Conservation (phyloP, 2,329 filamentous ascomycete species). For the Trichoderma harzianum region DNA sequence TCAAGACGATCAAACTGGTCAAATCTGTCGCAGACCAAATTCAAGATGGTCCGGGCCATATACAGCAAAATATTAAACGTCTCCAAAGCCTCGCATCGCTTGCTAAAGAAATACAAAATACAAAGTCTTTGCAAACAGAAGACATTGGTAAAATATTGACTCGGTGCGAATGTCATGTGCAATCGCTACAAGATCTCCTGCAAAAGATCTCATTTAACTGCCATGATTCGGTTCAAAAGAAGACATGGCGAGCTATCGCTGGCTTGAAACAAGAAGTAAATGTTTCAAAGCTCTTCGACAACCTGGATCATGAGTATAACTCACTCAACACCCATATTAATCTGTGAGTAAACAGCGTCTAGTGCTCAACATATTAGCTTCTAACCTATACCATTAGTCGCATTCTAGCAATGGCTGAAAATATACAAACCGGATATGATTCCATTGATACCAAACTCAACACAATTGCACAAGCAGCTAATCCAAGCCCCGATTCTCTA, state of each 20-base stretch:
- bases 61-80: neutral
- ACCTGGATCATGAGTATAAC: neutral
- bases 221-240: neutral
- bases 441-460: neutral
- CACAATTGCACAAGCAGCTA: neutral
- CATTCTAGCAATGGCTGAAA: neutral
- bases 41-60: neutral
- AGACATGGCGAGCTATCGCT: neutral
- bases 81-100: neutral
- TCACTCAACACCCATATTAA: neutral
- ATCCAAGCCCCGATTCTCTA: neutral
- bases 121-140: neutral
- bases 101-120: neutral
- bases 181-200: neutral
- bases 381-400: neutral
- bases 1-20: neutral
- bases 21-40: neutral
- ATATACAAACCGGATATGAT: neutral
- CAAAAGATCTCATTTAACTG: neutral
- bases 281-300: neutral
- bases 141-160: neutral
- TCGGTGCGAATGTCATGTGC: neutral
- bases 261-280: neutral
- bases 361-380: neutral
- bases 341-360: neutral